Conservation (phyloP, 1,284 basidiomycete species). For the Moniliella sp. region DNA sequence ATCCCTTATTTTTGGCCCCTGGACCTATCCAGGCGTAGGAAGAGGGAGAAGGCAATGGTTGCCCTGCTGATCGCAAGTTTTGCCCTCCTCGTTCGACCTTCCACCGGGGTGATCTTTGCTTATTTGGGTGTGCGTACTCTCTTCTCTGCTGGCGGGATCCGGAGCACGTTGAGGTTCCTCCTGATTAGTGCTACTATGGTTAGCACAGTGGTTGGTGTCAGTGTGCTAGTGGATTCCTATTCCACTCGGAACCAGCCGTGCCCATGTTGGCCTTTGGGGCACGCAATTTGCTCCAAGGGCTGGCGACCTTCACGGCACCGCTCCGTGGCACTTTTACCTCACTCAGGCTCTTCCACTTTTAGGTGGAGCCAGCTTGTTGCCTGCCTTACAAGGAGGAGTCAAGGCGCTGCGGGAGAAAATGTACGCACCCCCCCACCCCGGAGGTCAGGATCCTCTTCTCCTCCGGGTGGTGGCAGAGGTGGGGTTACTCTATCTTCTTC, state of each 20-base stretch:
- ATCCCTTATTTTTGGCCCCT: conserved; percentile 56
- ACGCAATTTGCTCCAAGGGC: conserved; percentile 54
- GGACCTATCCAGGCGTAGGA: background rate
- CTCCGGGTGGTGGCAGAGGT: conserved; percentile 37
- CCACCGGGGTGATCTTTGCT: conserved; percentile 63
- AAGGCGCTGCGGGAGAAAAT: too few species aligned
- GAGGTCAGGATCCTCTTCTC: conserved; percentile 53
- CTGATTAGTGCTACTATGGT: too few species aligned
- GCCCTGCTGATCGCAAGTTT: conserved; percentile 40
- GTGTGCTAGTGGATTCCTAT: too few species aligned
- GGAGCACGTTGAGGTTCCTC: too few species aligned
- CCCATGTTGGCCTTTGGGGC: too few species aligned
- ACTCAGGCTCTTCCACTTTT: conserved; percentile 59
- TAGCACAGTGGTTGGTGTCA: too few species aligned
- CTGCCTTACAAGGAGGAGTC: too few species aligned
- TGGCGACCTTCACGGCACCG: conserved; percentile 79
- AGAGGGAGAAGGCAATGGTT: too few species aligned
- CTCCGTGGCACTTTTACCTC: conserved; percentile 68
- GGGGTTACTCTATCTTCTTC: conserved; percentile 6
- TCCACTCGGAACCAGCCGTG: too few species aligned
- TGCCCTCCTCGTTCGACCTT: conserved; percentile 61
- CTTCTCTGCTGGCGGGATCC: too few species aligned
- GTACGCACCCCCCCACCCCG: too few species aligned
- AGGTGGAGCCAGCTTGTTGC: too few species aligned
- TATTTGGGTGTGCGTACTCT: conserved; percentile 33